Evolutionary conservation across 495 filamentous ascomycete species (phyloP).

Genomic region (Ascodesmis nigricans): DNA sequence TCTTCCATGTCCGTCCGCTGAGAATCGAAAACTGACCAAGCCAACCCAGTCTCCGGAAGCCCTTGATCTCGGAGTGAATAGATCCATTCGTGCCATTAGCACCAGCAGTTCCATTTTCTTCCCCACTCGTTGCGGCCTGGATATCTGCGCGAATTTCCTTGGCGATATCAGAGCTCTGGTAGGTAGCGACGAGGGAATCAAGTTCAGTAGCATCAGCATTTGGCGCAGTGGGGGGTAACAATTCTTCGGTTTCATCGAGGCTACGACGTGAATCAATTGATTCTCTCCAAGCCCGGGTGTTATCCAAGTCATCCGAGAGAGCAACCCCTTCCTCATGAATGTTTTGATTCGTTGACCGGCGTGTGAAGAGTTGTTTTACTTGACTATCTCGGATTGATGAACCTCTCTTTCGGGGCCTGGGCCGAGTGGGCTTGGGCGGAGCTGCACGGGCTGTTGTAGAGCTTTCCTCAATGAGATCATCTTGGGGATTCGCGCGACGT

Average conservation of each 20-base stretch:
- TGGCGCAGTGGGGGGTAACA: slow-evolving; percentile 44
- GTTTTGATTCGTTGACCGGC: slow-evolving; percentile 34
- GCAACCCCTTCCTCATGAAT: slow-evolving; percentile 46
- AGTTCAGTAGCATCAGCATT: slow-evolving; percentile 45
- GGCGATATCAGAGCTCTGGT: slow-evolving; percentile 57
- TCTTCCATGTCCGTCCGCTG: slow-evolving; percentile 81
- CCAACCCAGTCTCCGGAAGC: slow-evolving; percentile 62
- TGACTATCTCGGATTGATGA: slow-evolving; percentile 32
- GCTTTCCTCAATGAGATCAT: slow-evolving; percentile 8
- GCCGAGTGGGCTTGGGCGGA: slow-evolving; percentile 2
- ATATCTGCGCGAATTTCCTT: slow-evolving; percentile 64
- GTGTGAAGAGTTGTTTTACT: slow-evolving; percentile 73
- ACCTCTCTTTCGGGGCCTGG: slow-evolving; percentile 16
- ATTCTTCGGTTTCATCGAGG: slow-evolving; percentile 45
- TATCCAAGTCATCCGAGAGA: slow-evolving; percentile 32
- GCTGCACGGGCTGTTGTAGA: background rate
- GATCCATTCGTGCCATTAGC: slow-evolving; percentile 27
- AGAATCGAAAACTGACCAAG: slow-evolving; percentile 69
- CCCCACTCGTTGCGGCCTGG: slow-evolving; percentile 40
- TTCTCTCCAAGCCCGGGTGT: slow-evolving; percentile 30
- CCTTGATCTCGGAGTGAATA: slow-evolving; percentile 36
- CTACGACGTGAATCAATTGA: slow-evolving; percentile 35
- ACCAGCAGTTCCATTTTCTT: slow-evolving; percentile 44
- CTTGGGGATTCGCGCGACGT: slow-evolving; percentile 8
- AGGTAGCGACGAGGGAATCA: slow-evolving; percentile 56